Evolutionary conservation across 192 early-diverging fungal species (phyloP).

Genomic region (Obelidium mucronatum): DNA sequence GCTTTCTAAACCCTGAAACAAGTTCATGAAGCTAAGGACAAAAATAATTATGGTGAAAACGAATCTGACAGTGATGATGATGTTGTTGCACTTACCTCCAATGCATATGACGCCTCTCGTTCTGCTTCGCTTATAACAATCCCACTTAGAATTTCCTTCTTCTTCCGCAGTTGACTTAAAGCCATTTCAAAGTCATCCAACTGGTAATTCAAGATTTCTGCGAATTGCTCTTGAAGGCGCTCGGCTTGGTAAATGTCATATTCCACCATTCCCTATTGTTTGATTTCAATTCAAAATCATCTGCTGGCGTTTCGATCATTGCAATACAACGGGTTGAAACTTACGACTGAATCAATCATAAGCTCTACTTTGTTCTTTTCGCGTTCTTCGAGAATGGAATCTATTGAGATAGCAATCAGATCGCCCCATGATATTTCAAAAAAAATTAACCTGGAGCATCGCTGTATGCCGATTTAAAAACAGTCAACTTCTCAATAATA

Average conservation of each 20-base stretch:
- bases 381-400: constrained; percentile 23
- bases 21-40: constrained; percentile 46
- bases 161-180: constrained; percentile 50
- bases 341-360: constrained; percentile 47
- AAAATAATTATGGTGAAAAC: background rate
- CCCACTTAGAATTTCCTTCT: constrained; percentile 49
- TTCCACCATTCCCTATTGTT: too few species aligned
- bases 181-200: constrained; percentile 58
- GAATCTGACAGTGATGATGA: background rate
- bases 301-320: too few species aligned
- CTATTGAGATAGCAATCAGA: background rate
- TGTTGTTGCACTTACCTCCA: constrained; percentile 38
- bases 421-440: background rate
- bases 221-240: constrained; percentile 52
- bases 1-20: constrained; percentile 38
- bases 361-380: constrained; percentile 50
- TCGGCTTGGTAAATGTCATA: constrained; percentile 57
- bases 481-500: constrained; percentile 58
- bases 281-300: too few species aligned
- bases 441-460: constrained; percentile 17
- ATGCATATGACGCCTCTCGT: constrained; percentile 39
- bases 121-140: constrained; percentile 42
- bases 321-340: too few species aligned
- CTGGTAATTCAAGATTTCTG: constrained; percentile 54
- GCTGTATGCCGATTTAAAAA: constrained; percentile 53